These are phyloP conservation scores for Fusarium irregulare DNA, from an alignment of 2,329 filamentous ascomycete species.

Conservation along the genomic window DNA sequence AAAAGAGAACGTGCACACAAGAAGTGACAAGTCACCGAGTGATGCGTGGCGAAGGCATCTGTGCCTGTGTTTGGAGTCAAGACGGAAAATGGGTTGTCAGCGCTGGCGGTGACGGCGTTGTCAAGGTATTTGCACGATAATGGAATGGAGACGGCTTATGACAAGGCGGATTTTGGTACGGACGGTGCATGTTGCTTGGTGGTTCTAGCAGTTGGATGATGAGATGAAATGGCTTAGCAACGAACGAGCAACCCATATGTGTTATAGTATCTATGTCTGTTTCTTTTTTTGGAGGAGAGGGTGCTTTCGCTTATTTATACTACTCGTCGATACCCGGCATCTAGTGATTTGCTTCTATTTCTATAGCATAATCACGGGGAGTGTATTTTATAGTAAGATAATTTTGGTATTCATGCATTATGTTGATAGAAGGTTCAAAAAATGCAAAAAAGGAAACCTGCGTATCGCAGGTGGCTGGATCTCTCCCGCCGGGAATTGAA, in stretches of 20 bases:
- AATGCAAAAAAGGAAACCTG: slow-evolving; percentile 9
- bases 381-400: slow-evolving; percentile 26
- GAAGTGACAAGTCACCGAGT: slow-evolving; percentile 93
- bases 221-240: slow-evolving; percentile 25
- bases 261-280: slow-evolving; percentile 36
- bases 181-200: slow-evolving; percentile 33
- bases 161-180: slow-evolving; percentile 10
- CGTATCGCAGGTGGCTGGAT: slow-evolving; percentile 33
- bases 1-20: slow-evolving; percentile 94
- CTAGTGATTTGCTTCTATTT: slow-evolving; percentile 32
- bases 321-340: slow-evolving; percentile 52
- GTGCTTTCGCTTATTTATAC: slow-evolving; percentile 42
- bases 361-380: slow-evolving; percentile 10
- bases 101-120: slow-evolving; percentile 92
- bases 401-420: not conserved
- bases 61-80: slow-evolving; percentile 93
- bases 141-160: slow-evolving; percentile 22
- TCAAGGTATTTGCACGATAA: slow-evolving; percentile 81
- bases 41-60: slow-evolving; percentile 96
- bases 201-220: slow-evolving; percentile 27
- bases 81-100: slow-evolving; percentile 96
- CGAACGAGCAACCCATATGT: slow-evolving; percentile 16
- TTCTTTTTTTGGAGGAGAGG: slow-evolving; percentile 22
- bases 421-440: not conserved
- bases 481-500: slow-evolving; percentile 43